phyloP scores from a whole-genome alignment of 805 yeast species.

The Schwanniomyces sp. region DNA sequence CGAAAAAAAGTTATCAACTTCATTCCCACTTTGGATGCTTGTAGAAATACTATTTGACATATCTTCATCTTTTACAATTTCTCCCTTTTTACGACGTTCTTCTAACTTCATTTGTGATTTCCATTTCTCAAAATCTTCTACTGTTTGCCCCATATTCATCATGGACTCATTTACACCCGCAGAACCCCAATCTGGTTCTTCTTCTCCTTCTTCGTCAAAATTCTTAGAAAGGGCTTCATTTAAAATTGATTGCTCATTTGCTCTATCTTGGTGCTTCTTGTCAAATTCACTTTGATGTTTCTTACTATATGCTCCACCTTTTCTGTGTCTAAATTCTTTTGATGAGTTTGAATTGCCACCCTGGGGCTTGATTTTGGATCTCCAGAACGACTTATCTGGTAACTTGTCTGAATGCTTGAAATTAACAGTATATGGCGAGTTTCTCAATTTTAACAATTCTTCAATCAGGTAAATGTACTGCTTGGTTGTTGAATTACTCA shows the following conservation, averaged over 20 bases:
- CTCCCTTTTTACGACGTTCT: constrained; percentile 49
- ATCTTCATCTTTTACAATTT: constrained; percentile 13
- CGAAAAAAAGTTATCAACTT: constrained; percentile 44
- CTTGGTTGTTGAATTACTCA: not conserved
- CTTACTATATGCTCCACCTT: constrained; percentile 14
- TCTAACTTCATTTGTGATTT: constrained; percentile 52
- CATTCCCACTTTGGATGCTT: constrained; percentile 28
- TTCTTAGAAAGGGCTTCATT: constrained; percentile 23
- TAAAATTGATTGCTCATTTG: not conserved
- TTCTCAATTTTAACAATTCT: constrained; percentile 27
- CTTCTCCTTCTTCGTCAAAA: constrained; percentile 37
- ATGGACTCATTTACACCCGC: constrained; percentile 22
- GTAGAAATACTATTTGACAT: constrained; percentile 9
- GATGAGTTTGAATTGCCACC: constrained; percentile 6
- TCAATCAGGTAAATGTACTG: constrained; percentile 25
- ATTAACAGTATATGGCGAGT: constrained; percentile 34
- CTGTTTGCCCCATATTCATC: constrained; percentile 48
- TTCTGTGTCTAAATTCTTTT: constrained; percentile 11
- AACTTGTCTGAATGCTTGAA: constrained; percentile 30
- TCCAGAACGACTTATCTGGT: constrained; percentile 53
- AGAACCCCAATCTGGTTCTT: constrained; percentile 41
- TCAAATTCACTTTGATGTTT: constrained; percentile 17
- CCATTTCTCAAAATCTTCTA: constrained; percentile 62
- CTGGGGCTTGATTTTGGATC: constrained; percentile 25
- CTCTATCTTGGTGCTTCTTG: not conserved